Evolutionary conservation across 192 early-diverging fungal genomes (phyloP), one percentile per base, ranked within the genome.

Genomic region (Coemansia sp.): DNA sequence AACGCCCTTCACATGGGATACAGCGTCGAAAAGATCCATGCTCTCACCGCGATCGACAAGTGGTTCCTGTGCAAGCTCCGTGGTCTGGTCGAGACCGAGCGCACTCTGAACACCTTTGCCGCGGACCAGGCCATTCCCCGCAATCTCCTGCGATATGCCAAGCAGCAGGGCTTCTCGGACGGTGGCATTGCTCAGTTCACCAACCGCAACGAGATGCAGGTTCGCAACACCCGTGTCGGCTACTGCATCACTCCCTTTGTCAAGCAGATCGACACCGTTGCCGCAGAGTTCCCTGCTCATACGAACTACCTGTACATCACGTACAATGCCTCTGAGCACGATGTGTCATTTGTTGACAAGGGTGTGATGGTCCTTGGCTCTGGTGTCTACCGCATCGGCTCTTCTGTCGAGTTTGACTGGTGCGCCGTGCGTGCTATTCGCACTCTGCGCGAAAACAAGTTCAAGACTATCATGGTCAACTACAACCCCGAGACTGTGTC

Each of bases 271-370:
- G 97, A 99, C 82, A 98, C 96, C 6, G 91, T 97, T 30, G 96
- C 97, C 49, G 97, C 95, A 57, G 97, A 99, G 87, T 99, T 99
- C 87, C 97, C 97, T 25, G 91, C 91, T 60, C 90, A 86, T 69
- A 99, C 97, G 67, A 99, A 99, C 88, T 99, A 99, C 77, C 80
- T 99, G 67, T 99, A 99, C 83, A 92, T 91, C 77, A 99, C 96
- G 20, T 98, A 98, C 87, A 98, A 95, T 68, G 97, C 94, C 51
- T 83, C 87, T 1, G 90, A 93, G 82, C 90, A 97, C 83, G 97
- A 99, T 76, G 82, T 99, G 48, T 66, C 77, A 1, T 99, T 97
- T 80, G 88, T 91, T 58, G 97, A 99, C 75, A 87, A 93, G 72
- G 97, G 96, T 49, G 86, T 93, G 28, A 97, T 97, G 93, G 97